phyloP scores from a whole-genome alignment of 768 basidiomycete species.

The Serendipita sp. region DNA sequence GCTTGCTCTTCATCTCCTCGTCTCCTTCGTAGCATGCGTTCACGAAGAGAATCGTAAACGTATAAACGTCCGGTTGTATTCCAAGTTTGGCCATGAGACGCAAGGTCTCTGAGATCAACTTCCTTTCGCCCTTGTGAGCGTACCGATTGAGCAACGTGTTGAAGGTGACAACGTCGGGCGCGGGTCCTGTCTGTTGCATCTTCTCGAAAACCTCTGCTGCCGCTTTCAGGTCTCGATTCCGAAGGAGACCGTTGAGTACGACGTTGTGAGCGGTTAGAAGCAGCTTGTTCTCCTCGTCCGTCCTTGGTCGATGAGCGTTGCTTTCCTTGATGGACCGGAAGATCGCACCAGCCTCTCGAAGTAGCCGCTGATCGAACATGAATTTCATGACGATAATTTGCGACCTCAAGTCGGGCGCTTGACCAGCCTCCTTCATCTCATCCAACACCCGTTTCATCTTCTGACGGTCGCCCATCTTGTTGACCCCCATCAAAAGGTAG shows the following conservation, averaged over 20 bases:
- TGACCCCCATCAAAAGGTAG: slow-evolving; percentile 50
- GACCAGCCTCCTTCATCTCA: slow-evolving; percentile 39
- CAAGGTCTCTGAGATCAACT: slow-evolving; percentile 42
- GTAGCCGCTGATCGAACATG: slow-evolving; percentile 36
- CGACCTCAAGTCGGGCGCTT: slow-evolving; percentile 43
- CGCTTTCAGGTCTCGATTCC: slow-evolving; percentile 16
- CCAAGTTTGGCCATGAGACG: slow-evolving; percentile 37
- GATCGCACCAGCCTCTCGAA: slow-evolving; percentile 34
- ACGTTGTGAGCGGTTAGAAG: slow-evolving; percentile 46
- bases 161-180: slow-evolving; percentile 48
- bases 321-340: slow-evolving; percentile 35
- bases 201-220: slow-evolving; percentile 27
- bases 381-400: slow-evolving; percentile 58
- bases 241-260: slow-evolving; percentile 52
- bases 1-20: slow-evolving; percentile 45
- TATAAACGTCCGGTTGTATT: slow-evolving; percentile 62
- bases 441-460: slow-evolving; percentile 49
- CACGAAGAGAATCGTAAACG: slow-evolving; percentile 73
- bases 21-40: slow-evolving; percentile 56
- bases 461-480: slow-evolving; percentile 31
- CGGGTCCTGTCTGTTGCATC: slow-evolving; percentile 17
- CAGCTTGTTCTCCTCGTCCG: slow-evolving; percentile 20
- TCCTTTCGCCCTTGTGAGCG: slow-evolving; percentile 41
- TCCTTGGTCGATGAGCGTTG: slow-evolving; percentile 17
- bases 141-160: slow-evolving; percentile 68